Base-by-base conservation (phyloP, 1,284 basidiomycete genomes). In the Trichosporon coremiiforme region DNA sequence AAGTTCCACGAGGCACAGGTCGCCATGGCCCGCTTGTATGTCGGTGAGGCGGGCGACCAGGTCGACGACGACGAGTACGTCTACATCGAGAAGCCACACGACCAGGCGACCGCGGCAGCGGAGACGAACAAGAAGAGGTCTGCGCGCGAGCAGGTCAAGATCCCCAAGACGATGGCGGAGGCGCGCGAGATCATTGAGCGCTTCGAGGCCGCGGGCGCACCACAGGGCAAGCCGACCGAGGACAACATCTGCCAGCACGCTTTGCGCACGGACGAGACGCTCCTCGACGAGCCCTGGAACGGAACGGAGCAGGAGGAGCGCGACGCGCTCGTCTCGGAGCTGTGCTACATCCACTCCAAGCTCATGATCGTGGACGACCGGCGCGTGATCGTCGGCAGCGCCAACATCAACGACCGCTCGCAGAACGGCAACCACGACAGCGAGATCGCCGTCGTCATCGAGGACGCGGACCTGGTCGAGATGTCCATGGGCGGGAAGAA, bases 291-390 rank as follows among this genome's bases (percentile, higher is more conserved):
- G 84, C 80, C 86, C 66, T 98, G 95, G 95, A 75, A 89, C 63
- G 95, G 93, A 1, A 88, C 86, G 0, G 88, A 90, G 76, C 88
- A 91, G 74, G 93, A 95, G 79, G 95, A 98, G 84, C 84, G 89
- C 70, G 86, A 89, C 74, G 88, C 90, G 71, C 91, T 90, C 80
- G 89, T 95, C 22, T 90, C 92, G 10, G 92, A 95, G 85, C 74
- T 80, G 15, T 76, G 76, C 71, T 82, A 83, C 71, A 84, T 84
- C 62, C 82, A 84, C 75, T 79, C 75, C 68, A 85, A 86, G 77
- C 75, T 96, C 29, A 95, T 97, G 94, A 93, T 97, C 71, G 92
- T 96, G 25, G 95, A 98, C 78, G 95, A 97, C 80, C 86, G 89
- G 20, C 86, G 89, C 45, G 92, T 95, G 47, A 92, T 97, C 75